Percentiles rank a stretch among this genome's conserved stretches.
These are phyloP conservation scores for Cordyceps cateniannulata DNA, from an alignment of 2,329 filamentous ascomycete species.

Conservation along the genomic window DNA sequence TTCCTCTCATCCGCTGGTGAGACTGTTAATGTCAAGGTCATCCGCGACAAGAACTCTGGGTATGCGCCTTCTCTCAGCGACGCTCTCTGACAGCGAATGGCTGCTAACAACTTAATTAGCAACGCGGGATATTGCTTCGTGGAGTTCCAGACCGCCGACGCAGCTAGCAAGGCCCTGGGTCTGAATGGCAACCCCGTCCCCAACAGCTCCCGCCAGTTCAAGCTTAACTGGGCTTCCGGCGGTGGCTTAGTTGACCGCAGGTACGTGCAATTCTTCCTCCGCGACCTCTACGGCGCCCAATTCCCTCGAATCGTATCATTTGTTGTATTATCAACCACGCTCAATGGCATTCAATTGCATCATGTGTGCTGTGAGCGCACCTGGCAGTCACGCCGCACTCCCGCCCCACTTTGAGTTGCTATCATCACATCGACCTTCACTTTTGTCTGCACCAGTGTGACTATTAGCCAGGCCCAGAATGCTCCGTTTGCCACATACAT, in stretches of 20 bases:
- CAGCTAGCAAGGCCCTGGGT: constrained; percentile 83
- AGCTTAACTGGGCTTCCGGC: constrained; percentile 98
- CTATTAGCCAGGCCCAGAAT: not conserved
- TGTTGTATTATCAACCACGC: too few species aligned
- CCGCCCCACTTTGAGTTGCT: constrained; percentile 8
- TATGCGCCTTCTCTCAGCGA: constrained; percentile 33
- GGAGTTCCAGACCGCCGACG: constrained; percentile 76
- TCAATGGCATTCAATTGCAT: not conserved
- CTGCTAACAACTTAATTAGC: constrained; percentile 45
- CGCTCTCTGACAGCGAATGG: not conserved
- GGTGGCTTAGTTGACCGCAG: constrained; percentile 91
- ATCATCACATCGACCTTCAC: constrained; percentile 5
- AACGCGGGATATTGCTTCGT: constrained; percentile 99
- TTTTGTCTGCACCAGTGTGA: not conserved
- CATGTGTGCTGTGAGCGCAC: not conserved
- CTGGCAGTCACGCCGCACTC: not conserved
- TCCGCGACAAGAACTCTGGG: constrained; percentile 98
- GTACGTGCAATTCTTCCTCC: constrained; percentile 38
- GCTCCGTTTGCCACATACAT: constrained; percentile 5
- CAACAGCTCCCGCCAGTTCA: constrained; percentile 92
- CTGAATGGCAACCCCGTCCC: constrained; percentile 87
- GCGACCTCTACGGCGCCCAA: too few species aligned
- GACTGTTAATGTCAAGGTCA: constrained; percentile 98
- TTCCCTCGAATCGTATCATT: too few species aligned
- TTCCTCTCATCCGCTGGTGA: constrained; percentile 86